Conservation (phyloP, 371 early-diverging fungal genomes). For the Mortierella sp. region DNA sequence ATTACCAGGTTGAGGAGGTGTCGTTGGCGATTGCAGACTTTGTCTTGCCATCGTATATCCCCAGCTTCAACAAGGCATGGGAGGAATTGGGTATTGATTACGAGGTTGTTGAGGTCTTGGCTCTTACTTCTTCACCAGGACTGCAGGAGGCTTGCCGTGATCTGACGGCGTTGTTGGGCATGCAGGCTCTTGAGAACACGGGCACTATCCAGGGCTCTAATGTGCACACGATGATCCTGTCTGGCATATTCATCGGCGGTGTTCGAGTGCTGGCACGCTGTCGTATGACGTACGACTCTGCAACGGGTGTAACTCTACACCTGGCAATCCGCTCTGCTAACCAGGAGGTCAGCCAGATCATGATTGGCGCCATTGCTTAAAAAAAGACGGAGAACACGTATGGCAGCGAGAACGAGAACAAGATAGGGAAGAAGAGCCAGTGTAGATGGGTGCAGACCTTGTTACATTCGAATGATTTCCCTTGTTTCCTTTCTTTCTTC, state of each 20-base stretch:
- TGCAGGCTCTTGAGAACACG: slow-evolving; percentile 84
- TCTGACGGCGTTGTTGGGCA: slow-evolving; percentile 78
- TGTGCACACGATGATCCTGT: slow-evolving; percentile 87
- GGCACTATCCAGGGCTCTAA: slow-evolving; percentile 78
- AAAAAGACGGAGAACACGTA: background rate
- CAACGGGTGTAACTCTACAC: slow-evolving; percentile 92
- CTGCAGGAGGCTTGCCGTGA: slow-evolving; percentile 57
- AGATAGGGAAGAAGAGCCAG: too few species aligned
- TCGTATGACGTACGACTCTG: slow-evolving; percentile 88
- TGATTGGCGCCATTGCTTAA: slow-evolving; percentile 81
- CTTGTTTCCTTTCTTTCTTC: too few species aligned
- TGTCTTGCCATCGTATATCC: slow-evolving; percentile 85
- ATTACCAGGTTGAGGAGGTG: slow-evolving; percentile 92
- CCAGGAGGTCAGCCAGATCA: slow-evolving; percentile 73
- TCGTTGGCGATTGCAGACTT: slow-evolving; percentile 90
- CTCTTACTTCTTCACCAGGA: slow-evolving; percentile 78
- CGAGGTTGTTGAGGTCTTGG: slow-evolving; percentile 90
- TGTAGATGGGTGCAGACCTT: too few species aligned
- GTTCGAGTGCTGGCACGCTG: slow-evolving; percentile 79
- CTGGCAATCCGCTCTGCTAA: slow-evolving; percentile 84
- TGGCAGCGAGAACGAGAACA: too few species aligned
- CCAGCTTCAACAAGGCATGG: slow-evolving; percentile 82
- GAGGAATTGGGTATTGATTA: slow-evolving; percentile 72
- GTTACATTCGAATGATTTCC: too few species aligned
- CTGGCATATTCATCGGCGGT: slow-evolving; percentile 89